Evolutionary conservation across 2,329 filamentous ascomycete species (phyloP).

Genomic region (Dactylellina parvicollis): DNA sequence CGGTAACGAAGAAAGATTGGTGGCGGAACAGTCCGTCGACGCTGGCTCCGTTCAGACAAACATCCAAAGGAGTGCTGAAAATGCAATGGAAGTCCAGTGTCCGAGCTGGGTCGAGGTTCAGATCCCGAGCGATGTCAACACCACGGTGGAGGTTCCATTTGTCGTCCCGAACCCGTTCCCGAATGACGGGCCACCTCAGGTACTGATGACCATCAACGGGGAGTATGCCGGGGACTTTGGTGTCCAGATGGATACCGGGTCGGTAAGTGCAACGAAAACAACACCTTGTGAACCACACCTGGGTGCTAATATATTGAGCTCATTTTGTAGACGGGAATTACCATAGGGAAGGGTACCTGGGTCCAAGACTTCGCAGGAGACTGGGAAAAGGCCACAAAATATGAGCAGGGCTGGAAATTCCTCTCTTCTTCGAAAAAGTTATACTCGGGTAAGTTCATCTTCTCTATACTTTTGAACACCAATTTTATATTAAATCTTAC

Average conservation of each 20-base stretch:
- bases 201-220: slow-evolving; percentile 47
- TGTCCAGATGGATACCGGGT: slow-evolving; percentile 46
- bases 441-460: slow-evolving; percentile 35
- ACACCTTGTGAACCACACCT: slow-evolving; percentile 12
- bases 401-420: slow-evolving; percentile 31
- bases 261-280: slow-evolving; percentile 37
- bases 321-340: slow-evolving; percentile 28
- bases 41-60: too few species aligned
- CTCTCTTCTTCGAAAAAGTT: slow-evolving; percentile 38
- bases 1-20: neutral
- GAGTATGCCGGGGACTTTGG: slow-evolving; percentile 21
- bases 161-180: slow-evolving; percentile 24
- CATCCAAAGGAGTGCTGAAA: neutral
- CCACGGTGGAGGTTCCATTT: slow-evolving; percentile 32
- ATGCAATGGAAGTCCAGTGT: neutral
- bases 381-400: slow-evolving; percentile 23
- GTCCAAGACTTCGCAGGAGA: slow-evolving; percentile 30
- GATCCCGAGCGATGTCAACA: slow-evolving; percentile 6
- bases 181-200: slow-evolving; percentile 13
- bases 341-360: slow-evolving; percentile 43
- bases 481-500: neutral
- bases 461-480: neutral
- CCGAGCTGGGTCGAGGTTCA: slow-evolving; percentile 26
- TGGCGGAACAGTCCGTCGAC: neutral
- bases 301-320: neutral